Evolutionary conservation across 805 yeast genomes (phyloP).

Genomic region (Teunomyces panamensis): DNA sequence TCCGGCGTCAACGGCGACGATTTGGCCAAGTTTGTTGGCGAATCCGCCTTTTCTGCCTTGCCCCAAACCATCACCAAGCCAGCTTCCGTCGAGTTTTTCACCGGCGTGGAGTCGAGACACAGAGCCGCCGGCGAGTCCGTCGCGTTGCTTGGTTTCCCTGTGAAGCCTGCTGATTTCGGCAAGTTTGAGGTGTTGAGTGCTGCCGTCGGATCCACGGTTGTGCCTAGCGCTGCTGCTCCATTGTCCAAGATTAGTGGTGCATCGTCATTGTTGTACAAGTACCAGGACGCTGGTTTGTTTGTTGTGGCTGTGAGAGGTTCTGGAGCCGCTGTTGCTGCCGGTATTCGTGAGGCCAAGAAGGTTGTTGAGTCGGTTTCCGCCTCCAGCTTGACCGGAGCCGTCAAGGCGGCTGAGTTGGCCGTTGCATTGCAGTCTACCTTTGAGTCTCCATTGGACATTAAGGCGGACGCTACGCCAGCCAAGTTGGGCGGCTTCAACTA

Average conservation of each 20-base stretch:
- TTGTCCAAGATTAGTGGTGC: conserved; percentile 48
- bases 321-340: conserved; percentile 52
- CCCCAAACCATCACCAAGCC: conserved; percentile 55
- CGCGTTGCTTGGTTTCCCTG: conserved; percentile 82
- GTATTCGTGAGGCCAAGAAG: conserved; percentile 59
- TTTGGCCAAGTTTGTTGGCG: conserved; percentile 62
- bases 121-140: conserved; percentile 64
- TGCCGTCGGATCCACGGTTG: conserved; percentile 55
- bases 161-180: conserved; percentile 59
- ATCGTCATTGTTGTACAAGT: conserved; percentile 55
- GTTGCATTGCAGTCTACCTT: conserved; percentile 40
- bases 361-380: conserved; percentile 28
- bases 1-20: conserved; percentile 73
- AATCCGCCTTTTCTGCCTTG: conserved; percentile 61
- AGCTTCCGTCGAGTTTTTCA: conserved; percentile 41
- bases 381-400: conserved; percentile 57
- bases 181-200: conserved; percentile 69
- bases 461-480: conserved; percentile 32
- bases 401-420: conserved; percentile 41
- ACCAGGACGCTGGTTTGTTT: conserved; percentile 80
- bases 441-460: conserved; percentile 27
- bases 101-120: conserved; percentile 68
- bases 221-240: conserved; percentile 55
- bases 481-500: conserved; percentile 68
- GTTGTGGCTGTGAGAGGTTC: conserved; percentile 62